A percentile compares a stretch with the other conserved stretches of the same genome.
These are phyloP conservation scores for Talaromyces ruber DNA, from an alignment of 495 filamentous ascomycete genomes.

Conservation along the genomic window DNA sequence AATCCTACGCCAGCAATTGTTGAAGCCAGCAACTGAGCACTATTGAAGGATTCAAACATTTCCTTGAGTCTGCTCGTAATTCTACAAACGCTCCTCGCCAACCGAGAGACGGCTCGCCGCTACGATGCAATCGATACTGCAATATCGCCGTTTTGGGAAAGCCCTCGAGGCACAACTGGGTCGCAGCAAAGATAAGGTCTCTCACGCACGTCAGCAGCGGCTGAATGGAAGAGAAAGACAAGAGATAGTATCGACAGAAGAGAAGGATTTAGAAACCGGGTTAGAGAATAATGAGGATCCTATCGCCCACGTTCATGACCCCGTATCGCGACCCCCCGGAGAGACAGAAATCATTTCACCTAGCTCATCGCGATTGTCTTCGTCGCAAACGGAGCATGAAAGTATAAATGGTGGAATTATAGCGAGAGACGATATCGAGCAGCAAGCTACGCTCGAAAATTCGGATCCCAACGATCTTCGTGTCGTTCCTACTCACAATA, in stretches of 20 bases:
- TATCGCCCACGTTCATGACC: background rate
- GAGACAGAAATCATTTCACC: background rate
- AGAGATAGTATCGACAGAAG: background rate
- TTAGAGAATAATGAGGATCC: background rate
- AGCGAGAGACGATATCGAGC: slow-evolving; percentile 5
- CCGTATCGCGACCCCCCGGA: background rate
- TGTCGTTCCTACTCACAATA: slow-evolving; percentile 12
- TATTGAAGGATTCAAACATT: background rate
- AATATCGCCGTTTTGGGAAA: slow-evolving; percentile 30
- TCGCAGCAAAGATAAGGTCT: slow-evolving; percentile 6
- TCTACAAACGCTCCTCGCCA: background rate
- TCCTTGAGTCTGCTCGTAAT: background rate
- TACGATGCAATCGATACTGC: slow-evolving; percentile 26
- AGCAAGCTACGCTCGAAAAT: background rate
- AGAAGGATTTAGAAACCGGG: background rate
- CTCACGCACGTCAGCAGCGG: background rate
- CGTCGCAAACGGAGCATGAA: background rate
- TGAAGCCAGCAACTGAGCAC: background rate
- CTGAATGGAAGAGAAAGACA: background rate
- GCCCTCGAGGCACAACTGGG: slow-evolving; percentile 22
- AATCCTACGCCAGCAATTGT: background rate
- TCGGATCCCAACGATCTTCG: slow-evolving; percentile 6
- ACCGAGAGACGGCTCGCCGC: background rate
- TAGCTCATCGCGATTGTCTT: slow-evolving; percentile 4
- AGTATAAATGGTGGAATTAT: background rate